Evolutionary conservation across 331 rosid genomes (phyloP).

Genomic region (Quercus tomentella): DNA sequence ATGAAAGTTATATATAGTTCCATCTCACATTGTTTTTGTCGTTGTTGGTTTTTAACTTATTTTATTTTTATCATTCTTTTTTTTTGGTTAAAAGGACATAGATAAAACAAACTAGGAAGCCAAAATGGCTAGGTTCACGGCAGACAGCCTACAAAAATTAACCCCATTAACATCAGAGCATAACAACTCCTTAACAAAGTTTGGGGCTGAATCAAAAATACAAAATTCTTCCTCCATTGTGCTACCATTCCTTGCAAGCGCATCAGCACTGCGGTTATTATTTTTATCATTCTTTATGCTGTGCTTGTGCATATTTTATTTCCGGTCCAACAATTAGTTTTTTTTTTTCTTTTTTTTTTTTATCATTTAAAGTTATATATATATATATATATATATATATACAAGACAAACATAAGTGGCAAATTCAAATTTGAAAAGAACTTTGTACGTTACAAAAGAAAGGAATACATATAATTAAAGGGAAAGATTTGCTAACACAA

Average conservation of each 20-base stretch:
- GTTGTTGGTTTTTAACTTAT: not conserved
- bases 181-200: too few species aligned
- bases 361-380: not conserved
- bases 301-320: constrained; percentile 4
- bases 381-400: not conserved
- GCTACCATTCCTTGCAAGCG: too few species aligned
- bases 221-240: too few species aligned
- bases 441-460: constrained; percentile 1
- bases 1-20: not conserved
- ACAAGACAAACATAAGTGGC: constrained; percentile 18
- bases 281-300: not conserved
- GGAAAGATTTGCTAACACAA: constrained; percentile 15
- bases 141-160: too few species aligned
- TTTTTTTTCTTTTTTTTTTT: constrained; percentile 13
- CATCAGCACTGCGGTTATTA: too few species aligned
- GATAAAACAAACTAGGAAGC: too few species aligned
- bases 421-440: constrained; percentile 18
- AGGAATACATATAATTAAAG: constrained; percentile 2
- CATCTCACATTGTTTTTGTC: not conserved
- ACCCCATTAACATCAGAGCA: too few species aligned
- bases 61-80: not conserved
- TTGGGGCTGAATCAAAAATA: too few species aligned
- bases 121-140: too few species aligned
- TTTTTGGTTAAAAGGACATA: too few species aligned
- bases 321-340: not conserved